Percentiles rank a stretch among this genome's conserved stretches.
phyloP scores from a whole-genome alignment of 345 rosid species.

The Reutealis trisperma region DNA sequence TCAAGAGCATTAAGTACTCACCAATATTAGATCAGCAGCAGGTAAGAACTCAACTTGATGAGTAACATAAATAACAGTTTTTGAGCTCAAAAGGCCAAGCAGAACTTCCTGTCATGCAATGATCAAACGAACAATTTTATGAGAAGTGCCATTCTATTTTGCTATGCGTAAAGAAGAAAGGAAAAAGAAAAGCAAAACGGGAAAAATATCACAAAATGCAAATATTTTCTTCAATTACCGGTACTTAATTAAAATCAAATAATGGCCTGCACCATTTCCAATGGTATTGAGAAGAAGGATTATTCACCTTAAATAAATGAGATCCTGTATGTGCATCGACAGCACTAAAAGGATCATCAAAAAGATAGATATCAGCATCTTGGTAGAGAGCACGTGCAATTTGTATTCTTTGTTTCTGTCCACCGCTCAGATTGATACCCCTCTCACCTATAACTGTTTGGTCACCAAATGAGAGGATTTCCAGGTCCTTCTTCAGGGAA shows the following conservation, averaged over 20 bases:
- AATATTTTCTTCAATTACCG: background rate
- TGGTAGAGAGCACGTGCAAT: constrained; percentile 47
- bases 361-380: constrained; percentile 45
- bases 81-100: constrained; percentile 46
- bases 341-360: constrained; percentile 53
- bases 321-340: constrained; percentile 51
- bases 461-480: constrained; percentile 44
- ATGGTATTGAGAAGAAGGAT: background rate
- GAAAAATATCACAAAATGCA: background rate
- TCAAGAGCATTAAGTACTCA: constrained; percentile 25
- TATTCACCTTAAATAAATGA: constrained; percentile 33
- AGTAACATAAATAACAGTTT: constrained; percentile 64
- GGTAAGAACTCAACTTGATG: constrained; percentile 66
- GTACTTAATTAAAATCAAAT: background rate
- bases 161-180: background rate
- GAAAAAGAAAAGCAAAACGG: background rate
- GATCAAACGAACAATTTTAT: background rate
- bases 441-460: constrained; percentile 51
- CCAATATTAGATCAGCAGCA: constrained; percentile 69
- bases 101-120: constrained; percentile 50
- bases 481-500: constrained; percentile 38
- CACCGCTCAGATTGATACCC: constrained; percentile 49
- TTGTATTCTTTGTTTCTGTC: constrained; percentile 49
- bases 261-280: background rate
- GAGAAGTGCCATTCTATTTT: background rate